These are phyloP conservation scores for Chlorophyllum brunneum DNA, from an alignment of 768 basidiomycete genomes.

Conservation along the genomic window DNA sequence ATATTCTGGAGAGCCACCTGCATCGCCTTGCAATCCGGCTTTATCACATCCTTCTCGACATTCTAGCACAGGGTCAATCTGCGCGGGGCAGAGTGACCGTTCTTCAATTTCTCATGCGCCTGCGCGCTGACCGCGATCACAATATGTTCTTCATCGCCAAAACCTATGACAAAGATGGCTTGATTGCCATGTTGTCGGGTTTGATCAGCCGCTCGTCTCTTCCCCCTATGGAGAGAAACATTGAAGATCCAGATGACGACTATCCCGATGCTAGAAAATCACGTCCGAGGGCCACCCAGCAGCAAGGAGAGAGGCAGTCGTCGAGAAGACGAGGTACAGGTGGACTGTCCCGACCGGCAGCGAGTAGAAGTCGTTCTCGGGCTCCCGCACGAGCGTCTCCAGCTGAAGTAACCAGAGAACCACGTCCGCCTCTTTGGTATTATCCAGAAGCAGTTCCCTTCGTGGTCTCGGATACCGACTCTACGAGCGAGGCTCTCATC, in stretches of 20 bases:
- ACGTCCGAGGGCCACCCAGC: constrained; percentile 45
- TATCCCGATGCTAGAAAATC: constrained; percentile 35
- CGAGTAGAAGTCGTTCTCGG: constrained; percentile 63
- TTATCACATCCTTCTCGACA: constrained; percentile 46
- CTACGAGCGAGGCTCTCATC: constrained; percentile 62
- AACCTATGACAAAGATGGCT: constrained; percentile 52
- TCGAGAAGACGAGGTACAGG: constrained; percentile 51
- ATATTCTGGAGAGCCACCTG: constrained; percentile 43
- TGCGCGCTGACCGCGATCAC: constrained; percentile 90
- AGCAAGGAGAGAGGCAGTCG: constrained; percentile 45
- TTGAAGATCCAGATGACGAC: constrained; percentile 17
- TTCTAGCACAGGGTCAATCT: constrained; percentile 44
- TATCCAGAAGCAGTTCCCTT: constrained; percentile 67
- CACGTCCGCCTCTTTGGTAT: constrained; percentile 56
- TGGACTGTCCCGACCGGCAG: constrained; percentile 38
- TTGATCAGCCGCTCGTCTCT: constrained; percentile 53
- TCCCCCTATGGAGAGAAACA: constrained; percentile 15
- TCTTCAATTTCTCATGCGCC: constrained; percentile 83
- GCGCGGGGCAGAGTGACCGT: constrained; percentile 62
- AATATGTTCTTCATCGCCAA: constrained; percentile 65
- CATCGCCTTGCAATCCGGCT: constrained; percentile 50
- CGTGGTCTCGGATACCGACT: constrained; percentile 47
- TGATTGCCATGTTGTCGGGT: constrained; percentile 54
- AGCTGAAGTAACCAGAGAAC: constrained; percentile 29
- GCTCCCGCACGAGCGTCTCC: constrained; percentile 29